Conservation (phyloP, 2,329 filamentous ascomycete genomes). For the Aurifilum marmelostoma region DNA sequence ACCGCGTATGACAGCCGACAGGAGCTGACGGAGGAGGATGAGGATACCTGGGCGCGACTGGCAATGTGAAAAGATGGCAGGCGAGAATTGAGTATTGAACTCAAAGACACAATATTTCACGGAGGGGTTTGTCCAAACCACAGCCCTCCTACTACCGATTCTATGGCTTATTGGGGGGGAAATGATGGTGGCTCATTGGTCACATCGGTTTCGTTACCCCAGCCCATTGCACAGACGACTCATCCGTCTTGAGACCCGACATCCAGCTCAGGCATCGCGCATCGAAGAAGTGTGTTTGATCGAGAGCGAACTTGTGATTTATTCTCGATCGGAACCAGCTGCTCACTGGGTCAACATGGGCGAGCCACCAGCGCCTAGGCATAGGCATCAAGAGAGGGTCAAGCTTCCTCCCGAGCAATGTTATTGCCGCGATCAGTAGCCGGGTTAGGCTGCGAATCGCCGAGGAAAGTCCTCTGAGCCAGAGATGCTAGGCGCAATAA, state of each 20-base stretch:
- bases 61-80: conserved; percentile 18
- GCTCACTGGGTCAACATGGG: background rate
- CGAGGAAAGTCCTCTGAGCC: background rate
- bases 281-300: background rate
- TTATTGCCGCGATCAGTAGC: background rate
- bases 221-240: background rate
- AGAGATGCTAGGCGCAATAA: background rate
- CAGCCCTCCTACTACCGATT: background rate
- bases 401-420: background rate
- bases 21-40: conserved; percentile 26
- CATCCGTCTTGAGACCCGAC: background rate
- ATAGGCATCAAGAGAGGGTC: background rate
- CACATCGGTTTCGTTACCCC: background rate
- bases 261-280: background rate
- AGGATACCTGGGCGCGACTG: conserved; percentile 27
- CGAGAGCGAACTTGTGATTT: background rate
- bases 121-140: background rate
- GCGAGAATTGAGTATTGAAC: background rate
- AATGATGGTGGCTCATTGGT: background rate
- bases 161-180: background rate
- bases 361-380: background rate
- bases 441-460: background rate
- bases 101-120: background rate
- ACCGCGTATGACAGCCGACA: conserved; percentile 22
- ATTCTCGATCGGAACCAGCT: background rate